Percentiles rank a stretch among this genome's conserved stretches.
Conservation (phyloP, 768 basidiomycete species). For the Lactifluus volemus region DNA sequence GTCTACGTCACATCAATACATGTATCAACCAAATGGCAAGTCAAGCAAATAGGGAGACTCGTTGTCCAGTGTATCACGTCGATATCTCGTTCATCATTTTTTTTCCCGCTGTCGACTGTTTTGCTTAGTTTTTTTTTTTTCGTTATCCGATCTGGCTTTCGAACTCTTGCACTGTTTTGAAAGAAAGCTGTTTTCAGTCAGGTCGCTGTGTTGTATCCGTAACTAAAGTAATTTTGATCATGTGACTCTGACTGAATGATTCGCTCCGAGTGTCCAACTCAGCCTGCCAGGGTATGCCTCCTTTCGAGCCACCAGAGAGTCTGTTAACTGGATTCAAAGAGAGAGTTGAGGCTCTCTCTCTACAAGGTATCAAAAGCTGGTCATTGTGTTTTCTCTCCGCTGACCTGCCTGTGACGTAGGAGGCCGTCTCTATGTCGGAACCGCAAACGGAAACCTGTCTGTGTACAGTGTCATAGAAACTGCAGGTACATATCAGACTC, state of each 20-base stretch:
- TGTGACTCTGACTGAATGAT: background rate
- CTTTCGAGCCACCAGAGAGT: constrained; percentile 13
- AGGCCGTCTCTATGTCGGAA: constrained; percentile 55
- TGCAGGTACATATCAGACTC: constrained; percentile 27
- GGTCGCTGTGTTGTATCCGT: background rate
- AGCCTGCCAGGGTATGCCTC: constrained; percentile 2
- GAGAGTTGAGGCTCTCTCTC: constrained; percentile 11
- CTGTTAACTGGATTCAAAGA: constrained; percentile 17
- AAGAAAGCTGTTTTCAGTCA: background rate
- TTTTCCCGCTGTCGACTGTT: background rate
- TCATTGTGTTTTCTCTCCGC: background rate
- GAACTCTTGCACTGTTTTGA: background rate
- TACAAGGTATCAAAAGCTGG: constrained; percentile 8
- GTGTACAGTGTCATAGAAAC: constrained; percentile 40
- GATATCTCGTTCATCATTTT: background rate
- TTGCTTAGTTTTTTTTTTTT: background rate
- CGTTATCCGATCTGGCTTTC: background rate
- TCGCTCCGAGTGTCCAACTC: too few species aligned
- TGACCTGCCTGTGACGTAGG: constrained; percentile 25
- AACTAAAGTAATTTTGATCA: background rate
- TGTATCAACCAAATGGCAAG: constrained; percentile 20
- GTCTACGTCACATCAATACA: constrained; percentile 13
- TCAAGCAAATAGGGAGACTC: constrained; percentile 1
- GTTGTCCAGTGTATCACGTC: background rate
- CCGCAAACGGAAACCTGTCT: constrained; percentile 45